Percentiles rank a stretch among this genome's conserved stretches.
Evolutionary conservation across 768 basidiomycete genomes (phyloP).

Genomic region (Dioszegia aurantiaca): DNA sequence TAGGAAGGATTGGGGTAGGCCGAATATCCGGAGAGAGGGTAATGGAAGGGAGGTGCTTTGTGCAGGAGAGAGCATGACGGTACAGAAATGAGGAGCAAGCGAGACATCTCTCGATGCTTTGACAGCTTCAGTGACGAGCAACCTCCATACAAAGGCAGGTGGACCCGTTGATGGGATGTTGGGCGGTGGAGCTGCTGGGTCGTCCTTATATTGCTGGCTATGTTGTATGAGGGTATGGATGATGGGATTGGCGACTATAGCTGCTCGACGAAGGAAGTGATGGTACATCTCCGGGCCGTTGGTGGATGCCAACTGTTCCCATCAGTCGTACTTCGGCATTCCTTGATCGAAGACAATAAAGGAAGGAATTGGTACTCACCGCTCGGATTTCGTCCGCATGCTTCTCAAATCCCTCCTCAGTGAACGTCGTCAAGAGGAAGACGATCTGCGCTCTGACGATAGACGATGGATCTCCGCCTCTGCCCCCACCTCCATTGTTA

Average conservation of each 20-base stretch:
- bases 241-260: slow-evolving; percentile 65
- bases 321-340: neutral
- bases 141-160: slow-evolving; percentile 49
- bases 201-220: slow-evolving; percentile 40
- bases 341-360: neutral
- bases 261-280: slow-evolving; percentile 94
- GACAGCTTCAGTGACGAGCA: slow-evolving; percentile 48
- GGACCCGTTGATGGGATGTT: slow-evolving; percentile 38
- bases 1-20: slow-evolving; percentile 37
- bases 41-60: slow-evolving; percentile 39
- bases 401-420: slow-evolving; percentile 93
- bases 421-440: slow-evolving; percentile 90
- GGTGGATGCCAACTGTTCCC: slow-evolving; percentile 79
- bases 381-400: slow-evolving; percentile 92
- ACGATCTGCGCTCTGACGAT: slow-evolving; percentile 76
- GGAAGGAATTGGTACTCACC: slow-evolving; percentile 58
- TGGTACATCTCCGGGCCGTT: slow-evolving; percentile 96
- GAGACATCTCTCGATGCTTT: slow-evolving; percentile 48
- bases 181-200: slow-evolving; percentile 44
- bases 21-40: slow-evolving; percentile 40
- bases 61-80: slow-evolving; percentile 40
- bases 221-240: slow-evolving; percentile 41
- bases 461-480: slow-evolving; percentile 24
- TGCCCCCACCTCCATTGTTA: slow-evolving; percentile 16
- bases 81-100: slow-evolving; percentile 50